Base-by-base conservation (phyloP, 495 filamentous ascomycete genomes). In the Penicillium dipodomyicola region DNA sequence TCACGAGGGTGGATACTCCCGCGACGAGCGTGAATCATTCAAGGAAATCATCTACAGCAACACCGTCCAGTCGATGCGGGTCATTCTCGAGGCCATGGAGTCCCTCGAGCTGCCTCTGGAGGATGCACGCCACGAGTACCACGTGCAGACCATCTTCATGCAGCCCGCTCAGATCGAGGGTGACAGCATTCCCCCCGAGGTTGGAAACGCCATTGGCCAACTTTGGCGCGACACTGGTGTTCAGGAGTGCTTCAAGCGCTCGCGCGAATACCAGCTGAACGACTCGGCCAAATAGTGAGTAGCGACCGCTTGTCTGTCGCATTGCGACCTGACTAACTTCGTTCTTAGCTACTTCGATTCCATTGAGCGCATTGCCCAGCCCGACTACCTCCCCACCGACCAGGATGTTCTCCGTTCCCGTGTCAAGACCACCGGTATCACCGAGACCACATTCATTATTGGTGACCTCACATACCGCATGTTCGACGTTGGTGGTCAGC, bases 351-450 rank as follows among this genome's bases (percentile, higher is more conserved):
- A 96, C 84, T 97, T 99, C 68, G 91, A 96, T 70, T 92, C 93
- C 57, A 87, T 99, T 65, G 87, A 89, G 27, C 90, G 94, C 58
- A 96, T 99, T 61, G 90, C 90, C 32, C 85, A 88, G 56, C 87
- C 86, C 49, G 92, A 96, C 70, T 99, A 97, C 71, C 87, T 97
- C 67, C 94, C 94, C 62, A 96, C 90, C 60, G 93, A 99, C 70
- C 92, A 96, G 72, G 94, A 99, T 79, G 92, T 98, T 19, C 89
- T 98, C 39, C 87, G 93, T 61, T 96, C 94, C 56, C 91, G 94
- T 86, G 88, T 99, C 74, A 96, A 96, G 85, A 99, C 94, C 23
- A 99, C 94, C 48, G 95, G 94, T 85, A 97, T 99, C 67, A 99
- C 91, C 17, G 94, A 99, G 77, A 97, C 94, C 19, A 94, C 92